Conservation (phyloP, 1,139 yeast species). For the Lodderomyces oxycetoniae region DNA sequence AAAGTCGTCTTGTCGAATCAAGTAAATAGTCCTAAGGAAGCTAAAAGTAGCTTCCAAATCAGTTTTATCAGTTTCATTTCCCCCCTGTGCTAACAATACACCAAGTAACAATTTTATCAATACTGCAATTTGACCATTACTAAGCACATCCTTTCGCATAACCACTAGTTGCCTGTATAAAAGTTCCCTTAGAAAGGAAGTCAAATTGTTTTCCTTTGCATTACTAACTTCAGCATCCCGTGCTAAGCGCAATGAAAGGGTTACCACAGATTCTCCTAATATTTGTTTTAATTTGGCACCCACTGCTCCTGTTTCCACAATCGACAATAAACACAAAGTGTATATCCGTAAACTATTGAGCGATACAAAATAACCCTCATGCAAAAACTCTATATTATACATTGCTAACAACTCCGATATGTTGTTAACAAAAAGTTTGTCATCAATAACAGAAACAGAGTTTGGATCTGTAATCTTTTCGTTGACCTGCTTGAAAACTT, state of each 20-base stretch:
- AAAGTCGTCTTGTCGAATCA: conserved; percentile 30
- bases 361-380: conserved; percentile 22
- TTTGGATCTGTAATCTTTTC: conserved; percentile 32
- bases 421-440: conserved; percentile 28
- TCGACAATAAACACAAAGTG: conserved; percentile 30
- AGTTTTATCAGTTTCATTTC: background rate
- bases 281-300: conserved; percentile 20
- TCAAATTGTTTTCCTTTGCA: conserved; percentile 16
- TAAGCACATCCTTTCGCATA: conserved; percentile 30
- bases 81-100: conserved; percentile 19
- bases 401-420: conserved; percentile 22
- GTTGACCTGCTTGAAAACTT: conserved; percentile 33
- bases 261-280: conserved; percentile 31
- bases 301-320: conserved; percentile 16
- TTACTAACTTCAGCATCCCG: too few species aligned
- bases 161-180: conserved; percentile 44
- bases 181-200: conserved; percentile 26
- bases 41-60: conserved; percentile 28
- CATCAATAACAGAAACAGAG: conserved; percentile 36
- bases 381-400: conserved; percentile 22
- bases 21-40: conserved; percentile 32
- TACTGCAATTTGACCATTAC: conserved; percentile 27
- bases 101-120: conserved; percentile 33
- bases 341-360: background rate
- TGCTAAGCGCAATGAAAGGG: too few species aligned